Evolutionary conservation across 768 basidiomycete genomes (phyloP), one percentile per base, ranked within the genome.

Genomic region (Lentinula sp.): DNA sequence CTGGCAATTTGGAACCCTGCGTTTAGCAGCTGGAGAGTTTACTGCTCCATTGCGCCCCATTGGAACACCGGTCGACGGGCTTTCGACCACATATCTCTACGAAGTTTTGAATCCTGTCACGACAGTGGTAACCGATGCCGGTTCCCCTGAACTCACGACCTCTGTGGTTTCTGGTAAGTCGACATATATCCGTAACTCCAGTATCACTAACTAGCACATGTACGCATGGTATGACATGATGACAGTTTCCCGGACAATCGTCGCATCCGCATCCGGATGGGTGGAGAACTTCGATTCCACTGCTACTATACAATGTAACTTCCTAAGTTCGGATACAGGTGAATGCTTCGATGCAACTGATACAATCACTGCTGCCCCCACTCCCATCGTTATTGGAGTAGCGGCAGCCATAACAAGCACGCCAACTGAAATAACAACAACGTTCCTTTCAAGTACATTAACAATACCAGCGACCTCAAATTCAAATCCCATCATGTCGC

Each of bases 201-300:
- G 28, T 28, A 28, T 28, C 28, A 28, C 28, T 28, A 28, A 28
- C 28, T 28, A 4, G 28, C 28, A 4, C 3, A 28, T 28, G 28
- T 28, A 28, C 28, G 3, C 28, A 28, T 28, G 3, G 13, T 39
- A 13, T 13, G 5, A 39, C 37, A 13, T 39, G 37, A 43, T 6
- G 21, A 37, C 37, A 55, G 53, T 21, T 8, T 18, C 35, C 11
- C 53, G 53, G 39, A 54, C 53, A 5, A 56, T 56, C 15, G 40
- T 56, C 23, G 40, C 40, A 42, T 56, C 55, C 13, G 55, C 55
- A 31, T 56, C 55, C 2, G 55, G 55, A 56, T 56, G 55, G 55
- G n/a, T 56, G 0, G 53, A 55, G 21, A 39, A 6, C 10, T 40
- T 40, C 23, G 37, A 10, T 8, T 11, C 51, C 3, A 16, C 51